Conservation (phyloP, 2,329 filamentous ascomycete genomes). For the Aspergillus aculeatus region DNA sequence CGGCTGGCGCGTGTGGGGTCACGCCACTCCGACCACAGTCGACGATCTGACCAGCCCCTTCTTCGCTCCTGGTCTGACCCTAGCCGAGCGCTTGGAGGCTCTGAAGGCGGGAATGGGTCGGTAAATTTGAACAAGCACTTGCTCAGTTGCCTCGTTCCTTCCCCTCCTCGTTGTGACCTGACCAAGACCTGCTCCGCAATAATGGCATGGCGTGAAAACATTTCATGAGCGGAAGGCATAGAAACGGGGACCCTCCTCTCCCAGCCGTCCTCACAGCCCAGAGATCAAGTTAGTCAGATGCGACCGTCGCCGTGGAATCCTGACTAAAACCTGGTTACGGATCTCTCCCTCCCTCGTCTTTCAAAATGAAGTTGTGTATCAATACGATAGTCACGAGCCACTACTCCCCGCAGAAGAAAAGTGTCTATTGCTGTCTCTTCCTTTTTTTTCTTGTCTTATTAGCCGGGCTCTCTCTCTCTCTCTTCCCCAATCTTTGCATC, state of each 20-base stretch:
- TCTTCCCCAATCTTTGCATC: neutral
- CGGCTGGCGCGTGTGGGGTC: constrained; percentile 54
- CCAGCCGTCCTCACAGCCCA: no score
- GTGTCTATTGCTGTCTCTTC: neutral
- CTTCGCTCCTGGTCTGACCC: constrained; percentile 36
- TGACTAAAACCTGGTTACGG: neutral
- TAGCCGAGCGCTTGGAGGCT: constrained; percentile 36
- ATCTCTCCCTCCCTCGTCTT: neutral
- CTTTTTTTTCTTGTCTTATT: neutral
- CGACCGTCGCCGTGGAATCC: no score
- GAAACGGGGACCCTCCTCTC: no score
- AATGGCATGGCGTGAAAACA: no score
- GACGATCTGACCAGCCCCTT: constrained; percentile 37
- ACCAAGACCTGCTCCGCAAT: no score
- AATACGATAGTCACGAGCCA: neutral
- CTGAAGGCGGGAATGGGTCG: constrained; percentile 26
- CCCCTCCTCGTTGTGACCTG: neutral
- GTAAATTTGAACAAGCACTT: constrained; percentile 15
- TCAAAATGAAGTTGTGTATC: neutral
- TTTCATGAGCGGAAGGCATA: no score
- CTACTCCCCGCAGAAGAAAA: neutral
- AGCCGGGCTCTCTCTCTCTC: neutral
- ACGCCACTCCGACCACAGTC: constrained; percentile 43
- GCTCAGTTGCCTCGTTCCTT: neutral
- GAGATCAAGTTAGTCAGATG: no score